These are phyloP conservation scores for Geopyxis carbonaria DNA, from an alignment of 495 filamentous ascomycete species.

Conservation along the genomic window DNA sequence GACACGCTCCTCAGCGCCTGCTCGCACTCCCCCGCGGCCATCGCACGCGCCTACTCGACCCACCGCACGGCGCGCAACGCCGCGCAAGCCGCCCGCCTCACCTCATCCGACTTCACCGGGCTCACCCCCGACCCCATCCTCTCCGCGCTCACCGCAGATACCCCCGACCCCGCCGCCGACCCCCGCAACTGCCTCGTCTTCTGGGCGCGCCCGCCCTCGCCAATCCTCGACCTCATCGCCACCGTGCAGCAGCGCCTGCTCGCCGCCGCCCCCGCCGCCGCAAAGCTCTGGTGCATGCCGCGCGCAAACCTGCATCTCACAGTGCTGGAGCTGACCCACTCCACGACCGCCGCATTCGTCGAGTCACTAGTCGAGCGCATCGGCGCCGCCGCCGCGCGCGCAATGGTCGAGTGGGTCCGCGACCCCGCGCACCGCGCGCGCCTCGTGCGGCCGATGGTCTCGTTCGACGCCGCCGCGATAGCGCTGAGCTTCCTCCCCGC, in stretches of 20 bases:
- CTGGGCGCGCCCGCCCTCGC: constrained; percentile 66
- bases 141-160: constrained; percentile 33
- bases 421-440: constrained; percentile 39
- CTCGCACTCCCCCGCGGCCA: constrained; percentile 39
- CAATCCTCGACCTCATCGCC: constrained; percentile 45
- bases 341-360: constrained; percentile 44
- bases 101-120: constrained; percentile 48
- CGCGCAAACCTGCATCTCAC: constrained; percentile 64
- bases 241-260: constrained; percentile 50
- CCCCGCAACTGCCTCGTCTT: constrained; percentile 66
- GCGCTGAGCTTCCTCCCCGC: constrained; percentile 76
- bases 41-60: constrained; percentile 39
- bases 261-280: constrained; percentile 44
- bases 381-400: constrained; percentile 27
- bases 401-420: constrained; percentile 48
- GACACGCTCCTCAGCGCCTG: constrained; percentile 51
- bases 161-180: constrained; percentile 29
- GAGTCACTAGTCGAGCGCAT: constrained; percentile 39
- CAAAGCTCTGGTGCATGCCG: constrained; percentile 79
- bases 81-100: constrained; percentile 50
- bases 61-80: constrained; percentile 59
- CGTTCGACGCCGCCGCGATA: constrained; percentile 67
- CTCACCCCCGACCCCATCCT: constrained; percentile 63
- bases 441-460: constrained; percentile 65
- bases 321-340: constrained; percentile 62